Base-by-base conservation (phyloP, 345 rosid species). In the Lenwebbia sp. region DNA sequence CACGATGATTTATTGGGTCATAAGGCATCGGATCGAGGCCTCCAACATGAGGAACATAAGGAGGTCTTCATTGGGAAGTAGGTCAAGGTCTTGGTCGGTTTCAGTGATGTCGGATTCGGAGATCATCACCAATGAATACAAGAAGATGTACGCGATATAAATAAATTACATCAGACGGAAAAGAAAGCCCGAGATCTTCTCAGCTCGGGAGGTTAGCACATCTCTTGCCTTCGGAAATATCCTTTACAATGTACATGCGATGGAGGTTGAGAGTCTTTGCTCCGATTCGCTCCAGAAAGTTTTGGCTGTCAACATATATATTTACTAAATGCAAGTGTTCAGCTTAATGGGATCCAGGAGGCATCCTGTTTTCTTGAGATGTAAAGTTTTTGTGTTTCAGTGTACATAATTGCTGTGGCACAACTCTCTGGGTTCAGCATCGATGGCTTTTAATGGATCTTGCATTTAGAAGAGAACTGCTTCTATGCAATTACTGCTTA, bases 1-100 rank as follows among this genome's bases (percentile, higher is more conserved):
- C n/a, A 95, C 96, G 0, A 97, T 97, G 98, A 92, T 93, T 88
- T 95, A 93, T 84, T 97, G 99, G 99, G 98, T 97, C 85, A 92
- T 95, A 44, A 90, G 85, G 89, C 98, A 95, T 85, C 90, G 97
- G 49, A 97, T 97, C 3, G 98, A 97, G 86, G 95, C 95, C 85
- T 90, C 94, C 2, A 97, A 92, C 74, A 50, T 92, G 87, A 93
- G 97, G 88, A 96, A 88, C 58, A 89, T 92, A 49, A 89, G 98
- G 41, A 92, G 86, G 90, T 93, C 95, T 2, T 91, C 97, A 1
- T 11, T 91, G 88, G 92, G 91, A 5, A 95, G 97, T 88, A 90
- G 87, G 86, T 95, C 96, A 9, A 89, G 92, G 37, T 96, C 99
- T 2, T 91, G 89, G 88, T 91, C 95, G 11, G 87, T 89, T 47